Conservation (phyloP, 1,139 yeast species). For the Yamadazyma mexicana region DNA sequence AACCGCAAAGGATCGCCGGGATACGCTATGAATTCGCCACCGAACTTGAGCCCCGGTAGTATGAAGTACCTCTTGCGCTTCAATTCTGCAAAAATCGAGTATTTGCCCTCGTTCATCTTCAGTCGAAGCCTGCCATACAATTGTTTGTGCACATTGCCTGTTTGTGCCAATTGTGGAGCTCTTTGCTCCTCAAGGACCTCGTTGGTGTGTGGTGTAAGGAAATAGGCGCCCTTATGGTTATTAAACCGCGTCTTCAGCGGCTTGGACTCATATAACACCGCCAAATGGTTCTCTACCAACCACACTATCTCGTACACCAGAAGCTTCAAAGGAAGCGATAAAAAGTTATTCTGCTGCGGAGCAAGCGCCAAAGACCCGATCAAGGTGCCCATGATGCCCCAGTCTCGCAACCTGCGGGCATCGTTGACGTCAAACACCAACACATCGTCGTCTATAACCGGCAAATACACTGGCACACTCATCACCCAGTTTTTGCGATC, state of each 20-base stretch:
- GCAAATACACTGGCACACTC: constrained; percentile 14
- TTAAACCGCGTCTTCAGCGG: constrained; percentile 1
- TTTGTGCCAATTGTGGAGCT: no score
- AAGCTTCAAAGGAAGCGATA: constrained; percentile 79
- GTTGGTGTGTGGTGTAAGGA: constrained; percentile 4
- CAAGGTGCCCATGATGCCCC: constrained; percentile 69
- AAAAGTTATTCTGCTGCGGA: constrained; percentile 86
- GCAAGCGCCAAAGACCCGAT: constrained; percentile 82
- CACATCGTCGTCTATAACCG: constrained; percentile 46
- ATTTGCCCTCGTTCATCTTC: constrained; percentile 10
- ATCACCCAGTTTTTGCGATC: no score
- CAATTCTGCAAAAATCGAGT: constrained; percentile 33
- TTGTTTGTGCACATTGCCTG: no score
- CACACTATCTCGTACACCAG: constrained; percentile 73
- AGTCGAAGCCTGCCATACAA: not conserved
- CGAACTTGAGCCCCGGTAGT: constrained; percentile 88
- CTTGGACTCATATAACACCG: constrained; percentile 13
- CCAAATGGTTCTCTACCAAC: constrained; percentile 50
- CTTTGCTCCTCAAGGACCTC: no score
- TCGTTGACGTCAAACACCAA: constrained; percentile 51
- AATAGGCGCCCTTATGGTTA: constrained; percentile 8
- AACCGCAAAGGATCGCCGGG: constrained; percentile 93
- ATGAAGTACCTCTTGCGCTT: constrained; percentile 52
- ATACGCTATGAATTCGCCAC: constrained; percentile 84
- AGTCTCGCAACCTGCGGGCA: constrained; percentile 52